phyloP scores from a whole-genome alignment of 768 basidiomycete genomes.

The Daedaleopsis sinensis region DNA sequence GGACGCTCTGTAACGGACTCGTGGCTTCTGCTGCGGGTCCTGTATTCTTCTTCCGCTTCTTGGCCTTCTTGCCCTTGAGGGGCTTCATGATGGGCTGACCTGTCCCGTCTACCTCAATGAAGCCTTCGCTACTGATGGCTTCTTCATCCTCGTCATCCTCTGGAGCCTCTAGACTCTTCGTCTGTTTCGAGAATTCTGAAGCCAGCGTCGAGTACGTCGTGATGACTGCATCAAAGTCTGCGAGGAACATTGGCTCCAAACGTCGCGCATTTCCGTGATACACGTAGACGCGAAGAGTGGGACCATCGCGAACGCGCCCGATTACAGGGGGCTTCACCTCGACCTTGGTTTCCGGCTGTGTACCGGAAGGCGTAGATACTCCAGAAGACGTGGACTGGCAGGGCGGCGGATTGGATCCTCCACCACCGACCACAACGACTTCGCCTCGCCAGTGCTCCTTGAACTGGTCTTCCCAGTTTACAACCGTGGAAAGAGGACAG shows the following conservation, averaged over 20 bases:
- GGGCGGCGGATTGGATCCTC: constrained; percentile 42
- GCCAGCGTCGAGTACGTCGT: constrained; percentile 97
- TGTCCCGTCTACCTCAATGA: constrained; percentile 66
- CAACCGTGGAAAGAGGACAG: constrained; percentile 94
- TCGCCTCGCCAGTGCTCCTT: constrained; percentile 95
- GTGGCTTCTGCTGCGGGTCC: constrained; percentile 47
- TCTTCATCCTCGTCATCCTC: constrained; percentile 72
- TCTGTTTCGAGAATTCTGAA: constrained; percentile 92
- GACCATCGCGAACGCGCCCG: constrained; percentile 30
- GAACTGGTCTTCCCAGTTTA: constrained; percentile 99
- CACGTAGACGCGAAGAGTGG: constrained; percentile 82
- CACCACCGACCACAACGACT: constrained; percentile 83
- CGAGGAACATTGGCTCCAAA: constrained; percentile 83
- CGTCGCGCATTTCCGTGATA: constrained; percentile 93
- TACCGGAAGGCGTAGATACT: constrained; percentile 15
- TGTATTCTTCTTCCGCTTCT: constrained; percentile 60
- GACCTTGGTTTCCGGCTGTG: constrained; percentile 19
- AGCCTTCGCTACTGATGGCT: constrained; percentile 59
- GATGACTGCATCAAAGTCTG: constrained; percentile 95
- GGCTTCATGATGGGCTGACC: constrained; percentile 64
- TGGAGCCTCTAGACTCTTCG: constrained; percentile 55
- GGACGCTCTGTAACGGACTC: constrained; percentile 89
- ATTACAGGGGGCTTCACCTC: constrained; percentile 13
- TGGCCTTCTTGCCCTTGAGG: constrained; percentile 69
- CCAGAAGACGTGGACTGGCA: constrained; percentile 3